These are phyloP conservation scores for Backusella parvicylindrica DNA, from an alignment of 192 early-diverging fungal genomes.

Conservation along the genomic window DNA sequence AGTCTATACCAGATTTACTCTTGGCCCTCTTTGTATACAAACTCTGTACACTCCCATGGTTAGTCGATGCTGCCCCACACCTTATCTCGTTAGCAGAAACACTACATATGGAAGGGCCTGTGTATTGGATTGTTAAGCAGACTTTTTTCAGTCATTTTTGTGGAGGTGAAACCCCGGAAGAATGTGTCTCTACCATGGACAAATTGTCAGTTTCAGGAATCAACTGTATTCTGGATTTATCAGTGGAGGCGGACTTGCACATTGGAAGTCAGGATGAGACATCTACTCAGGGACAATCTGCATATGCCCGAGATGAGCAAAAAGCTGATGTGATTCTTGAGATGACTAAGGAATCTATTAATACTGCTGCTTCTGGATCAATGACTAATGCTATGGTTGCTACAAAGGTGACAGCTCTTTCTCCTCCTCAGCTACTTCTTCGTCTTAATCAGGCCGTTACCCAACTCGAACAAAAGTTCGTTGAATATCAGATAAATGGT, in stretches of 20 bases:
- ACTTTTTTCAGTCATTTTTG: conserved; percentile 94
- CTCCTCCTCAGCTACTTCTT: conserved; percentile 70
- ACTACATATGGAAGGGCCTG: conserved; percentile 40
- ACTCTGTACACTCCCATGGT: conserved; percentile 58
- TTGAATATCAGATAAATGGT: conserved; percentile 33
- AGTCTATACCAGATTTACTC: conserved; percentile 54
- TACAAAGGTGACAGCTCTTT: conserved; percentile 84
- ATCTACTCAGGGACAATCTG: conserved; percentile 6
- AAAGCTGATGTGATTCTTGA: conserved; percentile 65
- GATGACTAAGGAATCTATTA: conserved; percentile 68
- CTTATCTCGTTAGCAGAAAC: conserved; percentile 55
- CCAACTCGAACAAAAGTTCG: conserved; percentile 46
- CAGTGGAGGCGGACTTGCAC: conserved; percentile 77
- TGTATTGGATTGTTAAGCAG: conserved; percentile 70
- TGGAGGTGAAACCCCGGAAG: conserved; percentile 81
- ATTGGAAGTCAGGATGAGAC: conserved; percentile 45
- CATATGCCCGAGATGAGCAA: conserved; percentile 43
- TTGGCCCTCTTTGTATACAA: conserved; percentile 69
- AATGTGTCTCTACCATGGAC: conserved; percentile 83
- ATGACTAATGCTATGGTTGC: conserved; percentile 77
- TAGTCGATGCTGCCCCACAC: conserved; percentile 56
- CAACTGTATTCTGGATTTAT: conserved; percentile 85
- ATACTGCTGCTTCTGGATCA: conserved; percentile 52
- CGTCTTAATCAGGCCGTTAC: conserved; percentile 60
- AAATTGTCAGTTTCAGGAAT: conserved; percentile 58